Evolutionary conservation across 2,329 filamentous ascomycete species (phyloP).

Genomic region (Penicillium sp.): DNA sequence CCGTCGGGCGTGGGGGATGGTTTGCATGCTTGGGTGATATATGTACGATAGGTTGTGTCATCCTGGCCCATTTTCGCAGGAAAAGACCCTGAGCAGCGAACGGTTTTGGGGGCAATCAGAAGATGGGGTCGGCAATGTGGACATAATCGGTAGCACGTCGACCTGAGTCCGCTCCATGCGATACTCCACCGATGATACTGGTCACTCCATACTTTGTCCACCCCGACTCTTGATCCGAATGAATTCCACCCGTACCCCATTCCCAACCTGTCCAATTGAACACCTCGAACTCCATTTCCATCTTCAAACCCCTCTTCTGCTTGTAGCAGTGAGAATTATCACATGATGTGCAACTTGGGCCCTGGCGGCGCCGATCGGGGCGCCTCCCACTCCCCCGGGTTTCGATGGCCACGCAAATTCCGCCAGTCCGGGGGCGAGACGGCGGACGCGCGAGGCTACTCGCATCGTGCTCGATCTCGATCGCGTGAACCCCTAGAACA

Average conservation of each 20-base stretch:
- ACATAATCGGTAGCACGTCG: too few relatives aligned
- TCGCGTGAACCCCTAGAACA: not conserved
- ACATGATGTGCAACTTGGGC: conserved; percentile 33
- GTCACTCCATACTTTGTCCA: too few relatives aligned
- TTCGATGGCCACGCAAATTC: conserved; percentile 3
- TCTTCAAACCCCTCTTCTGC: too few relatives aligned
- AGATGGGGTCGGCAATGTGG: not conserved
- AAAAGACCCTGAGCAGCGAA: conserved; percentile 10
- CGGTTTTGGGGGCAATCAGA: conserved; percentile 15
- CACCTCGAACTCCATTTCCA: too few relatives aligned
- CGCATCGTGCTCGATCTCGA: conserved; percentile 3
- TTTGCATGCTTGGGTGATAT: conserved; percentile 21
- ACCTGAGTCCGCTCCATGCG: too few relatives aligned
- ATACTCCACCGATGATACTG: too few relatives aligned
- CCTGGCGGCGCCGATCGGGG: too few relatives aligned
- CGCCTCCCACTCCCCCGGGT: conserved; percentile 17
- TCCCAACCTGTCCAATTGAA: too few relatives aligned
- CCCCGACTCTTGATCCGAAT: too few relatives aligned
- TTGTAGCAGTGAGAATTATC: conserved; percentile 22
- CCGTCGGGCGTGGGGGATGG: conserved; percentile 10
- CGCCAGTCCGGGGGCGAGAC: conserved; percentile 11
- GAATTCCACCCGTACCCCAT: too few relatives aligned
- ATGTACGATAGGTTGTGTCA: conserved; percentile 13
- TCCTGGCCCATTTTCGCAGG: conserved; percentile 19
- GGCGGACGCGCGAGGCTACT: not conserved